Percentiles rank a stretch among this genome's conserved stretches.
phyloP scores from a whole-genome alignment of 148 eudicot genomes.

The Cornus controversa region DNA sequence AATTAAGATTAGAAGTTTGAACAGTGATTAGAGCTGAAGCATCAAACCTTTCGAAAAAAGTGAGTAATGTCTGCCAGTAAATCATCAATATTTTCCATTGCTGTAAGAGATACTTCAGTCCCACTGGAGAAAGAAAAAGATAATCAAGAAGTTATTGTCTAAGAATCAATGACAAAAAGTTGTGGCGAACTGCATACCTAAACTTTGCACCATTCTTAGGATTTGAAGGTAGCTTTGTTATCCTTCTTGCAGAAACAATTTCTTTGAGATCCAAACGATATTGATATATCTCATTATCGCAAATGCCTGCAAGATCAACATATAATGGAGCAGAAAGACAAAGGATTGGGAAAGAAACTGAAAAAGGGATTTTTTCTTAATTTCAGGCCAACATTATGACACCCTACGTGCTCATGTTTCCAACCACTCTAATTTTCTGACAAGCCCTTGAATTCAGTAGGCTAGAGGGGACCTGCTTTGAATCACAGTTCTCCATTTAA shows the following conservation, averaged over 20 bases:
- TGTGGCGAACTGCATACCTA: conserved; percentile 43
- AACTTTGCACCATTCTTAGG: conserved; percentile 71
- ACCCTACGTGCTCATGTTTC: background rate
- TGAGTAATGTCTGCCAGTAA: conserved; percentile 38
- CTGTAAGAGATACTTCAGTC: conserved; percentile 68
- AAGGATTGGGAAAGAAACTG: too few species aligned
- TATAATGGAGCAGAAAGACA: background rate
- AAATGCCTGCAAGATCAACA: conserved; percentile 38
- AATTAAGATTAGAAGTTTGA: background rate
- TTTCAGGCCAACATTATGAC: background rate
- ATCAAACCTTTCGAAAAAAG: conserved; percentile 58
- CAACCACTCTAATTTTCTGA: background rate
- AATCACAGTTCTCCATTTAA: background rate
- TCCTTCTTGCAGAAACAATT: conserved; percentile 40
- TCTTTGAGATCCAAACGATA: conserved; percentile 60
- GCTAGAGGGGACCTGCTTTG: background rate
- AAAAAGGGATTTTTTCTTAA: too few species aligned
- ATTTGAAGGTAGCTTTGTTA: conserved; percentile 51
- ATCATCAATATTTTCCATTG: conserved; percentile 38
- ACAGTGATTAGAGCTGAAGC: background rate
- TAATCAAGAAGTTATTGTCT: conserved; percentile 4
- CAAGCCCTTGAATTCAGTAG: background rate
- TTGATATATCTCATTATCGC: conserved; percentile 55
- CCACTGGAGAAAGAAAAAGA: conserved; percentile 52
- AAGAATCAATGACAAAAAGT: conserved; percentile 2